Conservation (phyloP, 768 basidiomycete species). For the Rhizopogon vesiculosus region DNA sequence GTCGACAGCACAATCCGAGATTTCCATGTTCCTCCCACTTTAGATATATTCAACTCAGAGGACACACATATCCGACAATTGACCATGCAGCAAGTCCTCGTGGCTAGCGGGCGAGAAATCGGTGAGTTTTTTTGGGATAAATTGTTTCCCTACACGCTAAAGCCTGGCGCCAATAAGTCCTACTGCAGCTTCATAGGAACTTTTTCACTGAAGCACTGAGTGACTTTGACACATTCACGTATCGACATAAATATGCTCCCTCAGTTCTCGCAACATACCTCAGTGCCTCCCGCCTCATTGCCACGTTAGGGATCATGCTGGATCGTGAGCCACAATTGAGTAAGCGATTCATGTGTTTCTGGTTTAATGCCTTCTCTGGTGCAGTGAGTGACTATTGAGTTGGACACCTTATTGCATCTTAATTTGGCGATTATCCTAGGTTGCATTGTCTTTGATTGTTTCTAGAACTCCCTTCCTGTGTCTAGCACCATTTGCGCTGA, state of each 20-base stretch:
- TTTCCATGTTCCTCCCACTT: constrained; percentile 46
- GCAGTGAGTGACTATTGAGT: constrained; percentile 41
- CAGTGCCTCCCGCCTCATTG: constrained; percentile 52
- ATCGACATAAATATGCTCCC: constrained; percentile 59
- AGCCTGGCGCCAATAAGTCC: constrained; percentile 33
- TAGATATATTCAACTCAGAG: constrained; percentile 38
- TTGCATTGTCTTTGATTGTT: constrained; percentile 61
- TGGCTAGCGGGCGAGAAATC: constrained; percentile 58
- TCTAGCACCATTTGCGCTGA: constrained; percentile 54
- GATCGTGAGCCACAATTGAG: constrained; percentile 56
- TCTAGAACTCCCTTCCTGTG: constrained; percentile 56
- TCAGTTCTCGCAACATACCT: constrained; percentile 69
- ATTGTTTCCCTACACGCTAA: background rate
- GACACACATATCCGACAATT: constrained; percentile 43
- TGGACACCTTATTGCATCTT: background rate
- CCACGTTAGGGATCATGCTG: constrained; percentile 51
- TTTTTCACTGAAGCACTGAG: constrained; percentile 67
- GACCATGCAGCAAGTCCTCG: constrained; percentile 61
- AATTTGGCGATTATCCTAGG: constrained; percentile 26
- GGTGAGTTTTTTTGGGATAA: constrained; percentile 33
- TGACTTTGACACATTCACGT: constrained; percentile 45
- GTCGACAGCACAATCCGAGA: constrained; percentile 54
- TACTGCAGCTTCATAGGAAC: constrained; percentile 63
- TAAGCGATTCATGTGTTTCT: constrained; percentile 64
- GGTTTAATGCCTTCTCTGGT: constrained; percentile 72